Base-by-base conservation (phyloP, 805 yeast genomes). In the Candida vartiovaarae region DNA sequence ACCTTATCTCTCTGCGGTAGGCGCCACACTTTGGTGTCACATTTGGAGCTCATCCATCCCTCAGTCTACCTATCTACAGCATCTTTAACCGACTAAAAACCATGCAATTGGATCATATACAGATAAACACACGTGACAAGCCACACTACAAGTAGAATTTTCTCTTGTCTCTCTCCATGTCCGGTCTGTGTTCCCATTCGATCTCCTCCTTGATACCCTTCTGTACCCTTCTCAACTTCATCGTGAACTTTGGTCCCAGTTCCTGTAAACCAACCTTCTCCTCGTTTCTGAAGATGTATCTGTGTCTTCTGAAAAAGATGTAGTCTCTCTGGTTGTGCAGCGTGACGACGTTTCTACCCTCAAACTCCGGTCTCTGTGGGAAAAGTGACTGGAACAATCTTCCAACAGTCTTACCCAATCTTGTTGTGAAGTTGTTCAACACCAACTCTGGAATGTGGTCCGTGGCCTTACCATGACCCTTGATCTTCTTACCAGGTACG, bases 111-210 rank as follows among this genome's bases (percentile, higher is more conserved):
- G 20, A 15, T 15, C 20, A 28, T 28, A 28, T 28, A 28, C 30
- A 9, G 9, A 28, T 28, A 28, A 6, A 28, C 30, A 28, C 9
- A 7, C 30, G 9, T 9, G 9, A 9, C 30, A 28, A 15, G 20
- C 20, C 20, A 32, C 33, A 25, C 57, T 69, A 91, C 53, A 91
- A 67, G 60, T 88, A 83, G 62, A 91, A 91, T 76, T 87, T 89
- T 66, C 82, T 81, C 80, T 90, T 91, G 63, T 91, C 97, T 57
- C 84, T 83, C 64, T 93, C 98, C 98, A 93, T 90, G 52, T 86
- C 95, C 4, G 96, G 82, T 54, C 87, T 78, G 67, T 89, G 95
- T 65, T 93, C 97, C 97, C 98, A 91, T 57, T 88, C 96, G 27
- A 85, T 73, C 57, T 91, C 98, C 53, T 88, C 95, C 59, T 81